phyloP scores from a whole-genome alignment of 2,329 filamentous ascomycete species.

The Fusarium subtropicale region DNA sequence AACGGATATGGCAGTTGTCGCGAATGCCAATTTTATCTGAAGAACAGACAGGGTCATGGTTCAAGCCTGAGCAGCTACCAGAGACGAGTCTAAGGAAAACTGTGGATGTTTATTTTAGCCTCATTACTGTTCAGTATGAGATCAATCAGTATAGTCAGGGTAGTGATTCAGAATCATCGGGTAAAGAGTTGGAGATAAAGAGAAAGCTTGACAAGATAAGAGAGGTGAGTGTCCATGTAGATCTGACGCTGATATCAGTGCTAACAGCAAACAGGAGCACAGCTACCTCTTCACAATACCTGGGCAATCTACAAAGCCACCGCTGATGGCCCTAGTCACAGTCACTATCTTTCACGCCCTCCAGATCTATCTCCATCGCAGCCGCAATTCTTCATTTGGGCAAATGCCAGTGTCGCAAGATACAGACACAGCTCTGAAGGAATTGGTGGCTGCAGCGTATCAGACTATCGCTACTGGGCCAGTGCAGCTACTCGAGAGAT shows the following conservation, averaged over 20 bases:
- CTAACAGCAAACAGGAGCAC: background rate
- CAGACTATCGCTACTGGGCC: slow-evolving; percentile 6
- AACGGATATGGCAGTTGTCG: slow-evolving; percentile 13
- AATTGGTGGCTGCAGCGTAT: slow-evolving; percentile 9
- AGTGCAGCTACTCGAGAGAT: slow-evolving; percentile 5
- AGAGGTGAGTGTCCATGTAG: background rate
- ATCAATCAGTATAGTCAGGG: slow-evolving; percentile 18
- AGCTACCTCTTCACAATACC: background rate
- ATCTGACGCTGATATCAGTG: fast-evolving
- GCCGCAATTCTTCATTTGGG: background rate
- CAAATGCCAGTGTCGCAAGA: background rate
- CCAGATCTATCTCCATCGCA: background rate
- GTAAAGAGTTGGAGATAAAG: slow-evolving; percentile 1
- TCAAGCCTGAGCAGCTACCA: background rate
- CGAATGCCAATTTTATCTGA: slow-evolving; percentile 2
- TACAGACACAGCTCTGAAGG: background rate
- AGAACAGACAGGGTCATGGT: slow-evolving; percentile 1
- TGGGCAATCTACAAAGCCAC: background rate
- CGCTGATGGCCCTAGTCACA: slow-evolving; percentile 13
- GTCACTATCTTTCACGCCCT: slow-evolving; percentile 10
- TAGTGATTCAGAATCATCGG: background rate
- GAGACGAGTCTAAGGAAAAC: background rate
- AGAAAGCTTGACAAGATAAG: slow-evolving; percentile 6
- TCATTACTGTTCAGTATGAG: slow-evolving; percentile 14
- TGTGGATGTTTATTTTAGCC: slow-evolving; percentile 8